Evolutionary conservation across 1,139 yeast genomes (phyloP), one percentile per base, ranked within the genome.

Genomic region (Meyerozyma sp.): DNA sequence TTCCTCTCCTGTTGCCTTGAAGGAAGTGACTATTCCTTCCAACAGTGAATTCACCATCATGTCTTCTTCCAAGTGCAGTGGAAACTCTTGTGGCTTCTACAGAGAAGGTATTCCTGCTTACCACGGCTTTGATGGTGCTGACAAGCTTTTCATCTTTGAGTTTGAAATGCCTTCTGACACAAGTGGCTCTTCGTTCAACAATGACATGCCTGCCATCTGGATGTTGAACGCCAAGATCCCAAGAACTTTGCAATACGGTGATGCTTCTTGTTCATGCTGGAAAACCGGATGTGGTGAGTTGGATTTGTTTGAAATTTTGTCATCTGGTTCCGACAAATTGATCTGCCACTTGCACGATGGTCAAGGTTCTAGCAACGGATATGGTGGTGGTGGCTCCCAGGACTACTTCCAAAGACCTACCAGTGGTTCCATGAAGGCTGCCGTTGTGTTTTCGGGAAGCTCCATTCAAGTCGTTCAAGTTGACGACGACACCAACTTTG

Each of bases 351-450:
- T 84, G 59, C 93, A 84, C 59, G 86, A 81, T 57, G 83, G 73
- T 66, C 91, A 84, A 62, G 90, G 90, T 32, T 76, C 80, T 39
- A 82, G 66, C 44, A 71, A 77, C 53, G 72, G 82, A 46, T 76
- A 51, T 43, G 84, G 84, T 62, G 96, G 95, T 60, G 95, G 95
- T 65, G 96, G 96, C 60, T 75, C 96, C 49, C 74, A 82, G 55
- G 95, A 90, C 68, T 90, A 82, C 77, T 88, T 93, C 63, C 60
- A 66, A 23, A 87, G 98, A 77, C 98, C 98, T 58, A 77, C 84
- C 41, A 61, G 71, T 49, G 77, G 81, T 18, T 73, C 95, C 42
- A 72, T 91, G 75, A 89, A 86, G 73, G 97, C 95, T 56, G 98
- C 96, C 51, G 96, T 81, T 50, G 71, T 91, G 55, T 91, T 93